A percentile compares a stretch with the other conserved stretches of the same genome.
phyloP scores from a whole-genome alignment of 1,284 basidiomycete species.

The Tilletia indica region DNA sequence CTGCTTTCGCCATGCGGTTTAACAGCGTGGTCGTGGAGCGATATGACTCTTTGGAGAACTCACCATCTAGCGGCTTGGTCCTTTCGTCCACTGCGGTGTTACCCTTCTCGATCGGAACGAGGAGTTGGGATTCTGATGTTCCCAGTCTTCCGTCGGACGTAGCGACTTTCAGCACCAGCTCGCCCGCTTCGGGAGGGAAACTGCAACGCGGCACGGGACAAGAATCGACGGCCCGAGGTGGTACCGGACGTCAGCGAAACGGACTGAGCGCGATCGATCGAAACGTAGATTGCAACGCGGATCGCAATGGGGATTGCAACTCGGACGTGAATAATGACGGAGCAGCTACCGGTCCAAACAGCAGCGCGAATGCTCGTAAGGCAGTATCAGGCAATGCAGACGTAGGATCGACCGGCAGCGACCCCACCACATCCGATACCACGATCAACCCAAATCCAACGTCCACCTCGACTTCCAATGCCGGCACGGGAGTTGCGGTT shows the following conservation, averaged over 20 bases:
- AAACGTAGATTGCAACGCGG: neutral
- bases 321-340: constrained; percentile 6
- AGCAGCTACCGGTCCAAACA: neutral
- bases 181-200: too few relatives aligned
- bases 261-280: neutral
- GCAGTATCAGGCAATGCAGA: neutral
- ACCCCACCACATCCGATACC: neutral
- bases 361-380: too few relatives aligned
- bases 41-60: too few relatives aligned
- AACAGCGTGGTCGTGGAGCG: too few relatives aligned
- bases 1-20: too few relatives aligned
- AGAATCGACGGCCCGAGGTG: too few relatives aligned
- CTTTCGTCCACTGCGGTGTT: neutral
- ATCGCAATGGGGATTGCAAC: neutral
- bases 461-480: neutral
- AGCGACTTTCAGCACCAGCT: neutral
- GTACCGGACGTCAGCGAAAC: too few relatives aligned
- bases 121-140: neutral
- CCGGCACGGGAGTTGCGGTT: neutral
- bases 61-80: neutral
- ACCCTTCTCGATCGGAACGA: neutral
- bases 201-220: too few relatives aligned
- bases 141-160: neutral
- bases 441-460: constrained; percentile 1
- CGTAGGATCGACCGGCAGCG: neutral